Evolutionary conservation across 2,329 filamentous ascomycete species (phyloP), one percentile per base, ranked within the genome.

Genomic region (Plenodomus lindquistii): DNA sequence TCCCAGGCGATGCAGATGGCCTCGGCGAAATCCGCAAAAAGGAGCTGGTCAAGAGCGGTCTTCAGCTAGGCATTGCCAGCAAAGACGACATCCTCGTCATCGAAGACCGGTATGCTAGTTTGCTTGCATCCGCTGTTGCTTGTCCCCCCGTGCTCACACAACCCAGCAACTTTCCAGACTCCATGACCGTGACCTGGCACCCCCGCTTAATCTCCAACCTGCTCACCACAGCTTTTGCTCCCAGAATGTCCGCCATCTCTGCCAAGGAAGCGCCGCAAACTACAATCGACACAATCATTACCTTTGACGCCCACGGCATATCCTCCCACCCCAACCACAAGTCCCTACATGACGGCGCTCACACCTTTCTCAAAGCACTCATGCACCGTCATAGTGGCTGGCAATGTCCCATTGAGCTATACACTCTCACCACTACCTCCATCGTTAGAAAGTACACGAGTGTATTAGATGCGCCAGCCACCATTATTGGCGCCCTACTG

Each of bases 291-390:
- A 82, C 87, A 21, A 81, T 99, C 60, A 79, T 99, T 57, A 99
- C 94, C 22, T 99, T 99, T 69, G 94, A 99, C 76, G 69, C 73
- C n/a, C 57, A 75, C 40, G 94, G 94, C 50, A 81, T 99, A 40
- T 96, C 91, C 49, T 83, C 84, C 37, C 94, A 99, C 73, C 91
- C 91, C 18, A 99, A 99, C 77, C 94, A 99, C 76, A 88, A 89
- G 55, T 91, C 91, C 5, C 83, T 97, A 8, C 91, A 91, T 75
- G 81, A 89, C 70, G 94, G 93, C 48, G 89, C 91, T 6, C 81
- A 83, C 38, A 73, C 82, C 40, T 97, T 96, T 70, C 71, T 95
- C 44, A 76, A 80, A 42, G 73, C 78, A 7, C 79, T 96, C 42
- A 83, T 87, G 72, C 80, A 81, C 41, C 81, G 81, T 46, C 80